phyloP scores from a whole-genome alignment of 257 asterid genomes.

The Solanum chaucha region DNA sequence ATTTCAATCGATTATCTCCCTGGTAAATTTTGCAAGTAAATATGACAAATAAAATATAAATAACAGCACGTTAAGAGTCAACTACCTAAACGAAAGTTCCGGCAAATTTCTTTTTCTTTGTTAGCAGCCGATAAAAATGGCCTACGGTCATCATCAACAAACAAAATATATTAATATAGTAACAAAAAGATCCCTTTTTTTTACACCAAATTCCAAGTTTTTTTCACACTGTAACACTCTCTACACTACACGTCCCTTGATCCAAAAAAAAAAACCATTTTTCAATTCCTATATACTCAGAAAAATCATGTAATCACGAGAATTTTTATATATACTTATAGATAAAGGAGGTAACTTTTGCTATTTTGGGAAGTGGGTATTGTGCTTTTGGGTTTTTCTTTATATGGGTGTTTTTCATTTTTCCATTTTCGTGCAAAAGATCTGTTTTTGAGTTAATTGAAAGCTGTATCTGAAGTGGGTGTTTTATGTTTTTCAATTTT shows the following conservation, averaged over 20 bases:
- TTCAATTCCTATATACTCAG: neutral
- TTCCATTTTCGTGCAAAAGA: neutral
- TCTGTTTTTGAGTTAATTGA: neutral
- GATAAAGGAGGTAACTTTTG: neutral
- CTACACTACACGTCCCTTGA: slow-evolving; percentile 6
- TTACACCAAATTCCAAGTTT: neutral
- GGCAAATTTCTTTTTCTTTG: neutral
- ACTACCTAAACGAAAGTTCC: neutral
- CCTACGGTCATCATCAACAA: neutral
- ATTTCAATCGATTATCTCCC: neutral
- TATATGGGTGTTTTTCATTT: neutral
- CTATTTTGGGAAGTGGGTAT: neutral
- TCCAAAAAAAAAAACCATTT: slow-evolving; percentile 2
- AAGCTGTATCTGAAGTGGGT: neutral
- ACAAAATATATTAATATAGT: neutral
- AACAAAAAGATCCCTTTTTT: neutral
- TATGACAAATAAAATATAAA: neutral
- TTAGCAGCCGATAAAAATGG: neutral
- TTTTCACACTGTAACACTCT: neutral
- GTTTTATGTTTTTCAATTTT: neutral
- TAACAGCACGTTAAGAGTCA: neutral
- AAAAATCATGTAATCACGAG: neutral
- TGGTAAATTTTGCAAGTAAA: neutral
- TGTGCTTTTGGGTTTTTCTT: neutral
- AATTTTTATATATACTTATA: neutral